phyloP scores from a whole-genome alignment of 306 rosid genomes.

The barrel medic (Medicago truncatula) region DNA sequence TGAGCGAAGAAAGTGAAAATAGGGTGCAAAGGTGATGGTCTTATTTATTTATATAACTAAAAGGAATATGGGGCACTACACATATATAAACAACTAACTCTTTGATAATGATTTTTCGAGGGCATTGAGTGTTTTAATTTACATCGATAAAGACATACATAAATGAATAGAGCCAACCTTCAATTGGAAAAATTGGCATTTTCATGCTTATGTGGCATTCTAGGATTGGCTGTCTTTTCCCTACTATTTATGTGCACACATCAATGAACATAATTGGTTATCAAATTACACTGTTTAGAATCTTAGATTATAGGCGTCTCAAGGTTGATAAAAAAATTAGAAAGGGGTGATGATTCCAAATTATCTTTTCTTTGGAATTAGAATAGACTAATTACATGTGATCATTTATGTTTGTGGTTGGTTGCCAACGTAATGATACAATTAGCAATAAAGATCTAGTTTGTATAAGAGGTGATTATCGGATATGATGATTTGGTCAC shows the following conservation, averaged over 20 bases:
- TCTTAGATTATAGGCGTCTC: slow-evolving; percentile 11
- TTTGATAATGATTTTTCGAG: slow-evolving; percentile 41
- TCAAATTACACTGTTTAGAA: slow-evolving; percentile 21
- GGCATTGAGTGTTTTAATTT: slow-evolving; percentile 51
- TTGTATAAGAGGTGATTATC: background rate
- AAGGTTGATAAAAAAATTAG: slow-evolving; percentile 3
- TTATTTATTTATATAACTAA: slow-evolving; percentile 20
- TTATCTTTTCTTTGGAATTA: slow-evolving; percentile 28
- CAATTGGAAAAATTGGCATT: background rate
- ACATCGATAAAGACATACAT: slow-evolving; percentile 56
- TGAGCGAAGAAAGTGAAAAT: slow-evolving; percentile 5
- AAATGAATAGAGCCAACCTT: slow-evolving; percentile 37
- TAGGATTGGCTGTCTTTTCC: slow-evolving; percentile 47
- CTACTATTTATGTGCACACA: slow-evolving; percentile 4
- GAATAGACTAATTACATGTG: slow-evolving; percentile 31
- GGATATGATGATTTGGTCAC: slow-evolving; percentile 5
- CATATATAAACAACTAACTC: slow-evolving; percentile 6
- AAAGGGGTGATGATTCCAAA: slow-evolving; percentile 47
- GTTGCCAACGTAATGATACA: slow-evolving; percentile 34
- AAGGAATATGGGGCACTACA: slow-evolving; percentile 3
- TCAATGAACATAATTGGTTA: slow-evolving; percentile 6
- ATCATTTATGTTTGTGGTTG: slow-evolving; percentile 41
- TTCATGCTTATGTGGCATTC: slow-evolving; percentile 39
- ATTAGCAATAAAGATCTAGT: slow-evolving; percentile 24
- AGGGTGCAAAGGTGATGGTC: slow-evolving; percentile 43